A percentile compares a stretch with the other conserved stretches of the same genome.
phyloP scores from a whole-genome alignment of 352 stramenopile species.

The Aphanomyces invadans region DNA sequence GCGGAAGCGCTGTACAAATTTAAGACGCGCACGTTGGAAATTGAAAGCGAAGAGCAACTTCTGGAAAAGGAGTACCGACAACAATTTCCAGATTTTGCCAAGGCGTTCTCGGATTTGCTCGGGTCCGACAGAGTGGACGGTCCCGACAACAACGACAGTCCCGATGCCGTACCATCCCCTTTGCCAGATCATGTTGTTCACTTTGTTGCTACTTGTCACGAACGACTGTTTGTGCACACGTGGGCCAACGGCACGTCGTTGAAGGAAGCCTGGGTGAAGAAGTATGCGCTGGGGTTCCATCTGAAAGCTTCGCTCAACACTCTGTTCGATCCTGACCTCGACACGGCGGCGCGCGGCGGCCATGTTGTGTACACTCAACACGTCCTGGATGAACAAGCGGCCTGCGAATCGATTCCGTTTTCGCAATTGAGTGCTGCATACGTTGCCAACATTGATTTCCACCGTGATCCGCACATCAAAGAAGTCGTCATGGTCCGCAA shows the following conservation, averaged over 20 bases:
- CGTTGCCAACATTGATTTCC: slow-evolving; percentile 80
- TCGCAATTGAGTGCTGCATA: slow-evolving; percentile 20
- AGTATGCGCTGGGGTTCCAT: slow-evolving; percentile 20
- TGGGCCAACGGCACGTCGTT: not conserved
- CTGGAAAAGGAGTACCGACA: slow-evolving; percentile 83
- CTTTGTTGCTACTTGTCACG: slow-evolving; percentile 13
- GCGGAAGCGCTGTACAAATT: slow-evolving; percentile 81
- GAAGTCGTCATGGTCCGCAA: slow-evolving; percentile 86
- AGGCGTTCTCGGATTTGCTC: slow-evolving; percentile 41
- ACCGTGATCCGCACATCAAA: slow-evolving; percentile 88
- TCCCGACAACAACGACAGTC: not conserved
- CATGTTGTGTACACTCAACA: slow-evolving; percentile 19
- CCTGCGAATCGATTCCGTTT: not conserved
- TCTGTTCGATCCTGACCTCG: not conserved
- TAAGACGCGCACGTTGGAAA: slow-evolving; percentile 70
- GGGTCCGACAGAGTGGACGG: not conserved
- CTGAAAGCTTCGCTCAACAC: slow-evolving; percentile 11
- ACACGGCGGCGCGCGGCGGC: slow-evolving; percentile 3
- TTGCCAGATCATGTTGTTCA: slow-evolving; percentile 14
- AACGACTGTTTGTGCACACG: slow-evolving; percentile 19
- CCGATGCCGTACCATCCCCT: not conserved
- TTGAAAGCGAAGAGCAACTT: slow-evolving; percentile 76
- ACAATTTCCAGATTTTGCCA: slow-evolving; percentile 90
- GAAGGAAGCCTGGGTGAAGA: not conserved
- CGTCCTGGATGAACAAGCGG: not conserved